These are phyloP conservation scores for Suhomyces sp. DNA, from an alignment of 805 yeast genomes.

Conservation along the genomic window DNA sequence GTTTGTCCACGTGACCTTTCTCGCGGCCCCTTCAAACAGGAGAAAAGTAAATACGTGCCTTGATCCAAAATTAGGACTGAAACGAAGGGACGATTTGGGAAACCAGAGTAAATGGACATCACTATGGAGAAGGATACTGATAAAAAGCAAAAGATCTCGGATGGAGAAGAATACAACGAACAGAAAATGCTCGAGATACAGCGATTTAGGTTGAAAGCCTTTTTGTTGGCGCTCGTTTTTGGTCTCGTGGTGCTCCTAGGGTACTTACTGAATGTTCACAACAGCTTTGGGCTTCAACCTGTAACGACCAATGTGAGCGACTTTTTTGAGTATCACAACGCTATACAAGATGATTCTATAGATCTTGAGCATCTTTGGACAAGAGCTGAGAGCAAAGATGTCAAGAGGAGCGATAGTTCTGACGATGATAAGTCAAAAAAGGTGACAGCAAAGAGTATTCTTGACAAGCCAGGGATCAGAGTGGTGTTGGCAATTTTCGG, in stretches of 20 bases:
- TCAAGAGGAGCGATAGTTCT: neutral
- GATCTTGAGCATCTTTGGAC: neutral
- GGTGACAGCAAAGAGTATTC: conserved; percentile 5
- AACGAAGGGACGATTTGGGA: neutral
- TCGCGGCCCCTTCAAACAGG: neutral
- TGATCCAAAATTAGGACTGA: neutral
- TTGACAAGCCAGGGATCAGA: conserved; percentile 26
- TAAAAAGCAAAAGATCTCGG: neutral
- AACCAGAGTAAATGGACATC: neutral
- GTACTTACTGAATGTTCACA: neutral
- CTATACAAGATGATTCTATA: neutral
- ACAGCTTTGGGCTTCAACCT: neutral
- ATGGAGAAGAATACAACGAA: neutral
- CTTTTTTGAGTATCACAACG: neutral
- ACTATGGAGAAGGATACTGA: neutral
- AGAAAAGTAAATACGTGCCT: conserved; percentile 1
- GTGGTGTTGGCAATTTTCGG: conserved; percentile 35
- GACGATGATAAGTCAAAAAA: conserved; percentile 4
- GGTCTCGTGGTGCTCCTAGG: neutral
- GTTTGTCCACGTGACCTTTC: neutral
- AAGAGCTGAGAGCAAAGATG: neutral
- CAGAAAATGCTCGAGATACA: neutral
- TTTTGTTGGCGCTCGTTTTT: neutral
- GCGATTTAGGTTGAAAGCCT: neutral
- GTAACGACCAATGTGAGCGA: neutral